Base-by-base conservation (phyloP, 2,329 filamentous ascomycete genomes). In the Cryphonectria radicalis region DNA sequence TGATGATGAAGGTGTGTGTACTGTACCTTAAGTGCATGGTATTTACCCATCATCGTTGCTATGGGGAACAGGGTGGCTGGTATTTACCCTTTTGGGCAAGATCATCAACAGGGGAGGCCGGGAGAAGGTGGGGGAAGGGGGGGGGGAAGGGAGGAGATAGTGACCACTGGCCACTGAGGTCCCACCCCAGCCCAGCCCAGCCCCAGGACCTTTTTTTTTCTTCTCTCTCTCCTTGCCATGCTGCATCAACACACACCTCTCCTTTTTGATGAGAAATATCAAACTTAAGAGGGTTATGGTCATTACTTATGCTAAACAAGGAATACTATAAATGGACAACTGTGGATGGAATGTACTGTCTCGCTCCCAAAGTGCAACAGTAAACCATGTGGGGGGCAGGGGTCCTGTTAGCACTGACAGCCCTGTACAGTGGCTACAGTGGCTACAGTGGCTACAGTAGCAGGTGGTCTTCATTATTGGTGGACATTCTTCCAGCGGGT, bases 61-160 rank as follows among this genome's bases (percentile, higher is more conserved):
- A 63, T 64, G 69, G 70, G 59, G 70, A 70, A 66, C 46, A 50
- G 8, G 43, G 69, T 71, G 69, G 71, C 71, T 73, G 71, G 71
- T 69, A 35, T 68, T 68, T 77, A 60, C 71, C 81, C 43, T 78
- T 80, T 72, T 67, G 28, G 70, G 70, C 17, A 32, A 57, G 70
- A 28, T 46, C 32, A 32, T 53, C 28, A 4, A 43, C 64, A 66
- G 50, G 64, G 64, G 32, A 32, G 37, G 37, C 11, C 10, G 37
- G 37, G 28, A 28, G 28, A 28, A 28, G 28, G 28, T 28, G 1
- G 28, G 28, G n/a, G n/a, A n/a, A n/a, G n/a, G 50, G 22, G 32
- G 14, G 2, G 28, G 28, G 28, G 1, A 28, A 28, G 28, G 28
- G 28, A 43, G 62, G 35, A 2, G 35, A 32, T 5, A n/a, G 19